Evolutionary conservation across 768 basidiomycete genomes (phyloP).

Genomic region (Pleurotus cornucopiae): DNA sequence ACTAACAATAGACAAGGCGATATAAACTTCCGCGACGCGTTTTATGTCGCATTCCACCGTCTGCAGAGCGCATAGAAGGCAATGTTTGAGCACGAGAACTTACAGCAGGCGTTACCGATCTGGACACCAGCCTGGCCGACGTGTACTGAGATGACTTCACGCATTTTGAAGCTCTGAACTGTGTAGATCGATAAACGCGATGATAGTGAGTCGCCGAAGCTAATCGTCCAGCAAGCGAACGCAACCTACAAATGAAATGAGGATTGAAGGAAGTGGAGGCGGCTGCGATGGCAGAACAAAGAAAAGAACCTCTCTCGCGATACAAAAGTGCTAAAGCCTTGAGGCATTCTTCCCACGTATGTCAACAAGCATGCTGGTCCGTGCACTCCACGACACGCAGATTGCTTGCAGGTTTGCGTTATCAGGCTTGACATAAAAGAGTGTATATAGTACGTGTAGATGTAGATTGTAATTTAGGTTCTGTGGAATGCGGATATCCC

Average conservation of each 20-base stretch:
- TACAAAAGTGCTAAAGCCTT: conserved; percentile 3
- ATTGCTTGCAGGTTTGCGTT: background rate
- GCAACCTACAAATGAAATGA: conserved; percentile 19
- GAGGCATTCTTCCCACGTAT: conserved; percentile 7
- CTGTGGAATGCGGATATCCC: background rate
- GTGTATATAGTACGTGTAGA: background rate
- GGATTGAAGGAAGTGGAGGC: conserved; percentile 27
- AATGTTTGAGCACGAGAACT: conserved; percentile 35
- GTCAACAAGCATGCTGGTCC: conserved; percentile 1
- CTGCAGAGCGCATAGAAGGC: conserved; percentile 9
- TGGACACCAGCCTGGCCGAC: conserved; percentile 99
- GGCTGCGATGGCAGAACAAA: conserved; percentile 42
- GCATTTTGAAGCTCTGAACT: conserved; percentile 45
- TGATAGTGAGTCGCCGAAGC: conserved; percentile 16
- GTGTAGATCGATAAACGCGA: conserved; percentile 16
- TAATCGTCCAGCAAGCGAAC: conserved; percentile 15
- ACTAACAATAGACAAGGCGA: conserved; percentile 16
- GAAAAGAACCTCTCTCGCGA: conserved; percentile 40
- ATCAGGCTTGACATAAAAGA: background rate
- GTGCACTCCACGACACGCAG: conserved; percentile 1
- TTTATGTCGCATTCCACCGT: conserved; percentile 17
- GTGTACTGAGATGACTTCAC: conserved; percentile 97
- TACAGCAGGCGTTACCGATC: conserved; percentile 98
- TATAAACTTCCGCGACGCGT: conserved; percentile 26
- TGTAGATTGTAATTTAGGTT: background rate